phyloP scores from a whole-genome alignment of 768 basidiomycete genomes.

The Leccinum incarnatum region DNA sequence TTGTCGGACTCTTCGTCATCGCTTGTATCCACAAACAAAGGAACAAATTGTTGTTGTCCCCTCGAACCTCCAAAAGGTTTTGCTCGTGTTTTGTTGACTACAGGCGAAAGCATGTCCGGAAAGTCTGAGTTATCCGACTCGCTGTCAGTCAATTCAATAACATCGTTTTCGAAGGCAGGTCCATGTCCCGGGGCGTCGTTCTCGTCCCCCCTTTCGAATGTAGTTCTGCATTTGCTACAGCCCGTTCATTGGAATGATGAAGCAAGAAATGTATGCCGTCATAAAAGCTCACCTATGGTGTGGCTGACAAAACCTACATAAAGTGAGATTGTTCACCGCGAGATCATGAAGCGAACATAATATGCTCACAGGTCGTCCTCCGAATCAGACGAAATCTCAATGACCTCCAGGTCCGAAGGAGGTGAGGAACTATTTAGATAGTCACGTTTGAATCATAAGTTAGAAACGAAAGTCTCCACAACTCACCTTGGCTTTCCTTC shows the following conservation, averaged over 20 bases:
- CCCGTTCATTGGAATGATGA: background rate
- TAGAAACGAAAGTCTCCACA: background rate
- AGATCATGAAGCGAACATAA: background rate
- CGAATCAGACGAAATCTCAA: conserved; percentile 55
- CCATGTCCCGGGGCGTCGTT: background rate
- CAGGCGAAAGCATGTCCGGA: conserved; percentile 25
- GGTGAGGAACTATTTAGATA: background rate
- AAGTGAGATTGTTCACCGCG: background rate
- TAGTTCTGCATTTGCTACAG: conserved; percentile 5
- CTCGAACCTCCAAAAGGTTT: conserved; percentile 3
- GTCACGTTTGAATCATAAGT: background rate
- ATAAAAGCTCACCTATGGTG: conserved; percentile 10
- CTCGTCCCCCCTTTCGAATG: background rate
- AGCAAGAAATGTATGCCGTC: background rate
- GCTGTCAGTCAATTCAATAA: conserved; percentile 33
- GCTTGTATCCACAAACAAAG: conserved; percentile 29
- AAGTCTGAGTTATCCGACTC: conserved; percentile 22
- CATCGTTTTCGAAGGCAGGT: conserved; percentile 9
- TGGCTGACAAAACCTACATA: conserved; percentile 10
- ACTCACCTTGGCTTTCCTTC: conserved; percentile 42
- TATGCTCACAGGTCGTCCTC: conserved; percentile 37
- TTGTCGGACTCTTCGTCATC: conserved; percentile 35
- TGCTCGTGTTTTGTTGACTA: conserved; percentile 13
- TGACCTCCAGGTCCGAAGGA: conserved; percentile 33
- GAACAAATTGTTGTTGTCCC: conserved; percentile 9